Base-by-base conservation (phyloP, 345 rosid genomes). In the Populus ilicifolia region DNA sequence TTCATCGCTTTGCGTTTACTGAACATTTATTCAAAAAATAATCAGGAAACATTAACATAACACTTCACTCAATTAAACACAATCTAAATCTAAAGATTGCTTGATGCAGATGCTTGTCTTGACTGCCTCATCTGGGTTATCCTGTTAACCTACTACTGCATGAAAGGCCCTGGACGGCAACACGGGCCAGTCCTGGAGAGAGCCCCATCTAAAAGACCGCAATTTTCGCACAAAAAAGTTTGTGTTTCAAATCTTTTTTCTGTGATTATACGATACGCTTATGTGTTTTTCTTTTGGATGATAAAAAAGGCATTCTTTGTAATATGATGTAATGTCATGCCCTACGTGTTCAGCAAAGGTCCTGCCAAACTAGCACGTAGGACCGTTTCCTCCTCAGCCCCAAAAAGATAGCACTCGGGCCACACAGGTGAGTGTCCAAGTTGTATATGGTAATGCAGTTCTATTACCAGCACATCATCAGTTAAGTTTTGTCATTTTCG, bases 401-500 rank as follows among this genome's bases (percentile, higher is more conserved):
- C 67, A 36, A 2, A 72, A 27, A 21, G 4, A 12, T 5, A 50
- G 23, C 48, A 17, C 12, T 41, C 6, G 46, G 21, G 48, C 14
- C 27, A 63, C 25, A 8, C 16, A 63, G 9, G 16, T 18, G 27
- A 9, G 36, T 23, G 35, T 76, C 68, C 59, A 67, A 61, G 69
- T 62, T 43, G 39, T 56, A 35, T 2, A 25, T 25, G 11, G 56
- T 3, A 54, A 81, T 43, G 54, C 12, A 44, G 25, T 74, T 74
- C 10, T 50, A 46, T 63, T 43, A 30, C 10, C 69, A 41, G 16
- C 56, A 68, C 71, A 71, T 72, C 69, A 67, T 84, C 14, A 39
- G 17, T 17, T 20, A 13, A 50, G 4, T n/a, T 74, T 75, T 76
- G 69, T 71, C 82, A 44, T 69, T 80, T 81, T 78, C 66, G 59